Evolutionary conservation across 2,329 filamentous ascomycete species (phyloP).

Genomic region (Lasiodiplodia sp.): DNA sequence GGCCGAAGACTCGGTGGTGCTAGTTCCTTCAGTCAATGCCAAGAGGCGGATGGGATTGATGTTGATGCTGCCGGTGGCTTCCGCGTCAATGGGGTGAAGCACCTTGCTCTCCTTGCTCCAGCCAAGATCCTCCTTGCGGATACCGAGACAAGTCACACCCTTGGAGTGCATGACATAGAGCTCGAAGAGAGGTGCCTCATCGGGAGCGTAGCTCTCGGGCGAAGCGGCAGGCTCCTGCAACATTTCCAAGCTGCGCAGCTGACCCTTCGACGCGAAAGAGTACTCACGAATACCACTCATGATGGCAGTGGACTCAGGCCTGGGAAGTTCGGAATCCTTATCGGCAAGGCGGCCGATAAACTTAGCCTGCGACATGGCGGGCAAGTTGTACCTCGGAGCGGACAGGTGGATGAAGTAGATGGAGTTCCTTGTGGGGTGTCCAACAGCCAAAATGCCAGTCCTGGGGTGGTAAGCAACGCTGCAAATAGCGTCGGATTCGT

Average conservation of each 20-base stretch:
- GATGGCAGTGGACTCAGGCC: conserved; percentile 93
- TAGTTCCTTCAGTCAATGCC: conserved; percentile 42
- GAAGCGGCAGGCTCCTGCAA: conserved; percentile 72
- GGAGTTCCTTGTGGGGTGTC: conserved; percentile 95
- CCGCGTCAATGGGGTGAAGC: conserved; percentile 76
- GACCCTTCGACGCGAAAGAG: conserved; percentile 84
- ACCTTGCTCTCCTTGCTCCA: conserved; percentile 93
- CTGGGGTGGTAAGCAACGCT: conserved; percentile 93
- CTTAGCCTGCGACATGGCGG: conserved; percentile 81
- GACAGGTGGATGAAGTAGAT: conserved; percentile 97
- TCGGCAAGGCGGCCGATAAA: conserved; percentile 81
- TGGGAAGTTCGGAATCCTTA: conserved; percentile 66
- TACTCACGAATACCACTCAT: conserved; percentile 97
- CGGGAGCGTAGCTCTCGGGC: conserved; percentile 62
- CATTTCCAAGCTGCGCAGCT: conserved; percentile 89
- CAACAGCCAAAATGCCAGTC: conserved; percentile 92
- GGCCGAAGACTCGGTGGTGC: conserved; percentile 51
- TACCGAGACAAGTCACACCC: conserved; percentile 86
- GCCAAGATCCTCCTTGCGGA: conserved; percentile 88
- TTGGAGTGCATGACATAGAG: conserved; percentile 97
- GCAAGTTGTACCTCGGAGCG: conserved; percentile 87
- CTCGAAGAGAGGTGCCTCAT: conserved; percentile 84
- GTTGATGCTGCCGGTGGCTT: conserved; percentile 74
- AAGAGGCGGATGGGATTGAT: conserved; percentile 69
- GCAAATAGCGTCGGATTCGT: conserved; percentile 97